phyloP scores from a whole-genome alignment of 768 basidiomycete genomes.

The Russula earlei region DNA sequence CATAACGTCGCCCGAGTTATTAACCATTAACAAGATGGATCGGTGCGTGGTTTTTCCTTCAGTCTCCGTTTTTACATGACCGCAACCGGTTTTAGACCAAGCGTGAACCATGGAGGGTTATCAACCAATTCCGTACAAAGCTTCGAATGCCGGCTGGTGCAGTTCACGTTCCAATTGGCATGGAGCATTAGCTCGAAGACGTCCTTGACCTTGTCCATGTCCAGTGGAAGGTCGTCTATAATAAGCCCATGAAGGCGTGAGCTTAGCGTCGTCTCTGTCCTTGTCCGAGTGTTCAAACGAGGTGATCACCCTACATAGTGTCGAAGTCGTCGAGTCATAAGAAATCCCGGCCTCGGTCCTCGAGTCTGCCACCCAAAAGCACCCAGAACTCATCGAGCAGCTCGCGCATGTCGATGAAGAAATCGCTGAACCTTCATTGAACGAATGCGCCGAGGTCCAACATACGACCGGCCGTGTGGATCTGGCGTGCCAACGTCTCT shows the following conservation, averaged over 20 bases:
- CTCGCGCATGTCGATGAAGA: slow-evolving; percentile 95
- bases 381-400: slow-evolving; percentile 85
- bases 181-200: slow-evolving; percentile 78
- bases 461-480: slow-evolving; percentile 67
- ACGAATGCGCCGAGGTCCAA: slow-evolving; percentile 70
- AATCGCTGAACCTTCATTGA: slow-evolving; percentile 85
- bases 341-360: slow-evolving; percentile 77
- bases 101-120: slow-evolving; percentile 93
- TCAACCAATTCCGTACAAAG: slow-evolving; percentile 85
- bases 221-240: slow-evolving; percentile 89
- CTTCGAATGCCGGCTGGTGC: slow-evolving; percentile 89
- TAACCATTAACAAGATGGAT: no score
- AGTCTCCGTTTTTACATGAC: background rate
- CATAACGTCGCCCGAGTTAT: slow-evolving; percentile 70
- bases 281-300: background rate
- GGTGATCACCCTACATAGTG: slow-evolving; percentile 46
- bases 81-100: slow-evolving; percentile 47
- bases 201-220: slow-evolving; percentile 95
- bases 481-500: slow-evolving; percentile 82
- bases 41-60: slow-evolving; percentile 23
- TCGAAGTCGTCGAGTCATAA: slow-evolving; percentile 67
- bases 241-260: slow-evolving; percentile 90
- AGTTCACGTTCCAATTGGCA: slow-evolving; percentile 91
- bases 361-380: slow-evolving; percentile 73
- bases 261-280: slow-evolving; percentile 19